phyloP scores from a whole-genome alignment of 768 basidiomycete genomes.

The Krasilnikovozyma curviuscula region DNA sequence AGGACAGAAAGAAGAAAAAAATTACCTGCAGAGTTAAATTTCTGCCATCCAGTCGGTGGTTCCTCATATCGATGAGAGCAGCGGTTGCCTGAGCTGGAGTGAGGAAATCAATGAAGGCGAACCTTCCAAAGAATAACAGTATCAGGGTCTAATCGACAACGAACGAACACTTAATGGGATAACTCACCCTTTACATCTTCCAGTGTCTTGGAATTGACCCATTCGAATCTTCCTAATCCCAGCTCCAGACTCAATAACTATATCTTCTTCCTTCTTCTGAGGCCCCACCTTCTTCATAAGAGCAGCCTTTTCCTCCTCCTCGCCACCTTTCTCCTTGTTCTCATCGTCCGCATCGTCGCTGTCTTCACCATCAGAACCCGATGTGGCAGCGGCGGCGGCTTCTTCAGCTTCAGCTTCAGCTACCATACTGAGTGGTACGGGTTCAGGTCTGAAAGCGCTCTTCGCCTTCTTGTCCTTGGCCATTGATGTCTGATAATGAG shows the following conservation, averaged over 20 bases:
- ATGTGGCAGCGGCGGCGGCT: conserved; percentile 23
- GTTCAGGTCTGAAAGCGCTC: conserved; percentile 5
- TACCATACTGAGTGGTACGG: too few relatives aligned
- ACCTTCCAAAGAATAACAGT: conserved; percentile 35
- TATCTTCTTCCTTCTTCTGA: conserved; percentile 18
- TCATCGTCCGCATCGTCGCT: conserved; percentile 17
- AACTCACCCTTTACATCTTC: conserved; percentile 79
- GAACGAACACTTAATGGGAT: neutral
- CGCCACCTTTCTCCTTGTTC: conserved; percentile 5
- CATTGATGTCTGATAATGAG: conserved; percentile 19
- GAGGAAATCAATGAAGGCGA: conserved; percentile 84
- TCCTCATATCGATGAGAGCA: conserved; percentile 61
- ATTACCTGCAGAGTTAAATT: conserved; percentile 46
- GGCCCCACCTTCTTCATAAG: conserved; percentile 15
- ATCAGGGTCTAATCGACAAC: neutral
- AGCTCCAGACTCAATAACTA: conserved; percentile 26
- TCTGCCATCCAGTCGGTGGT: conserved; percentile 65
- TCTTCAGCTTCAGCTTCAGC: neutral
- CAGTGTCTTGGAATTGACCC: conserved; percentile 91
- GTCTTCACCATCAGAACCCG: conserved; percentile 1
- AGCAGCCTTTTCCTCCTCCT: conserved; percentile 16
- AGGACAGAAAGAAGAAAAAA: neutral
- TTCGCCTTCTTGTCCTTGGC: conserved; percentile 32
- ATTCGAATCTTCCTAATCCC: conserved; percentile 55
- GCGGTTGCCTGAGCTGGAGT: conserved; percentile 57